Base-by-base conservation (phyloP, 768 basidiomycete genomes). In the Russula foetens region DNA sequence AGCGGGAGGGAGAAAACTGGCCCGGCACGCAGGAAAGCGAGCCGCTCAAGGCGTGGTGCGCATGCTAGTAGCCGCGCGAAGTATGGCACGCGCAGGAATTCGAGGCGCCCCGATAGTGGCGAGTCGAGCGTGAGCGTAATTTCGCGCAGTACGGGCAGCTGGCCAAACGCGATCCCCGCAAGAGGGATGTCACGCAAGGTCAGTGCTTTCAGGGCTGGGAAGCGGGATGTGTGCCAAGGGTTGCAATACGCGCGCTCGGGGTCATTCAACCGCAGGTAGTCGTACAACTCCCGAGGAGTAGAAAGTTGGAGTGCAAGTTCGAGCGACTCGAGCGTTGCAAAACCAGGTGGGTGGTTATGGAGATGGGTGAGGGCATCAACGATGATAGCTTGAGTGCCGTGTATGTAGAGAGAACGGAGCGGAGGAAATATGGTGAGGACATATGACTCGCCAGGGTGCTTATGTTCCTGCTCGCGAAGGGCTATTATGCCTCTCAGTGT, bases 11-110 rank as follows among this genome's bases (percentile, higher is more conserved):
- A 46, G 45, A 59, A 65, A 4, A 56, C 39, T 7, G 61, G 61
- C 1, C 57, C 62, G 3, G 53, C 64, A 41, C 53, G 46, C 8
- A 58, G 29, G 6, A 65, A 43, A 5, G 48, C 43, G 23, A 65
- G 53, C 15, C 53, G 41, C 49, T 65, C 64, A 1, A 65, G 8
- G 39, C 43, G 44, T 4, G 64, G 64, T 7, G 64, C 50, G 31
- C 57, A 65, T 2, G 60, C 53, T 12, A 65, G 44, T 3, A 65
- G 38, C 9, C 61, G 64, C 12, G 45, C 64, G 9, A 65, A 58
- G 44, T 53, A 59, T 8, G 49, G 35, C 11, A 63, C 43, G 23
- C 39, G 47, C 14, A 63, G 41, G 28, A 56, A 47, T 11, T 56
- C 56, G 17, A 51, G 46, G 44, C 31, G 46, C n/a, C 57, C 57